Conservation (phyloP, 108 stramenopile species). For the Craspedostauros australis region DNA sequence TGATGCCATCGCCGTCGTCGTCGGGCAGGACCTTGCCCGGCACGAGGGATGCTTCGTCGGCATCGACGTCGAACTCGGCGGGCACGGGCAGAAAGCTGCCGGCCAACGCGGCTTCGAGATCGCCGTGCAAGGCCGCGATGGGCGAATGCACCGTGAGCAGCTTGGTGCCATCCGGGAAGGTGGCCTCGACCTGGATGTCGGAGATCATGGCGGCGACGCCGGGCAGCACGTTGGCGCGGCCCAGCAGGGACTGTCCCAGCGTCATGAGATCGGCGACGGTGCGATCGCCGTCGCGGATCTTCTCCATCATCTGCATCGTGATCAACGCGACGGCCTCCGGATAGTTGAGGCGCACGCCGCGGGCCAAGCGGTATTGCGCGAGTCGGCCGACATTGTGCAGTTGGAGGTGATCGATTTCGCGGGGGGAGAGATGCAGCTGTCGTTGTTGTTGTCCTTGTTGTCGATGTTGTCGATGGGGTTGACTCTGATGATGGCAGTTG, state of each 20-base stretch:
- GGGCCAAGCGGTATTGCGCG: constrained; percentile 90
- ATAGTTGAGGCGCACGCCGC: constrained; percentile 83
- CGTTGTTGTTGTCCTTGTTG: constrained; percentile 14
- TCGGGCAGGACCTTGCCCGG: constrained; percentile 26
- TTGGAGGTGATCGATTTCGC: constrained; percentile 84
- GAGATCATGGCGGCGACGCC: constrained; percentile 77
- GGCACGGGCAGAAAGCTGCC: constrained; percentile 91
- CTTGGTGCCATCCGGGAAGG: constrained; percentile 98
- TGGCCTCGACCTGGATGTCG: constrained; percentile 96
- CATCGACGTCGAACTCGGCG: constrained; percentile 19
- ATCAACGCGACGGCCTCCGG: constrained; percentile 88
- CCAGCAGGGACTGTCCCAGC: constrained; percentile 75
- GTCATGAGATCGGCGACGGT: constrained; percentile 87
- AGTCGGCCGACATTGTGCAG: constrained; percentile 83
- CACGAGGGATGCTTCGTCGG: constrained; percentile 1
- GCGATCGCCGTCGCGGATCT: constrained; percentile 82
- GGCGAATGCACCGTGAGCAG: constrained; percentile 92
- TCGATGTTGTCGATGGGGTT: too few relatives aligned
- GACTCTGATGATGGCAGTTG: too few relatives aligned
- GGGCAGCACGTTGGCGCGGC: constrained; percentile 77
- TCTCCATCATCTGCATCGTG: constrained; percentile 91
- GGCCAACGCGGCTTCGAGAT: constrained; percentile 81
- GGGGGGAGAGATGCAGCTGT: constrained; percentile 53
- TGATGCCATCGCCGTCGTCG: constrained; percentile 47
- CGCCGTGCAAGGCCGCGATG: constrained; percentile 66